Conservation (phyloP, 768 basidiomycete species). For the Lactarius quietus region DNA sequence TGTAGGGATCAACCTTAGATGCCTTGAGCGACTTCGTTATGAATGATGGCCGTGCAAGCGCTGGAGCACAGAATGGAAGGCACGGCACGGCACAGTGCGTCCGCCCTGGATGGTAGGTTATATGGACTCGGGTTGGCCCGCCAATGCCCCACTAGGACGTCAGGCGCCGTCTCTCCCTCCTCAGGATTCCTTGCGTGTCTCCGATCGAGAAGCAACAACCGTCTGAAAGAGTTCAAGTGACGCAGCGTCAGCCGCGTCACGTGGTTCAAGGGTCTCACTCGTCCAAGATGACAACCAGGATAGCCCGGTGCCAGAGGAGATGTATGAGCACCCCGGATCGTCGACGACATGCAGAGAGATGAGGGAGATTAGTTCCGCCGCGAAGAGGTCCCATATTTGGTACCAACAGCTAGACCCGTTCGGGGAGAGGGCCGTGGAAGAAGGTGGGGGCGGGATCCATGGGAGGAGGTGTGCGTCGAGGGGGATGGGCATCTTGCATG, state of each 20-base stretch:
- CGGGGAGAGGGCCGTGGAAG: too few species aligned
- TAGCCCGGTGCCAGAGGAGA: not conserved
- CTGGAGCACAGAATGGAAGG: too few species aligned
- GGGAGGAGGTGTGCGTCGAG: not conserved
- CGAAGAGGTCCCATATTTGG: not conserved
- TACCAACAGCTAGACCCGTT: not conserved
- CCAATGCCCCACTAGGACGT: too few species aligned
- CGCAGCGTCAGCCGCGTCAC: not conserved
- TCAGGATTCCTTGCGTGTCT: too few species aligned
- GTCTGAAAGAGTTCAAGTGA: not conserved
- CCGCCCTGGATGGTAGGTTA: too few species aligned
- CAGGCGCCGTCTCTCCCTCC: too few species aligned
- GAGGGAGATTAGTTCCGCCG: not conserved
- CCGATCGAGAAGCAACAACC: not conserved
- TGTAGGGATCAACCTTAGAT: too few species aligned
- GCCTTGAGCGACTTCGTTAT: too few species aligned
- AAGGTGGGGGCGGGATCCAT: too few species aligned
- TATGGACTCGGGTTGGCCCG: too few species aligned
- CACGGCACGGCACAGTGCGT: too few species aligned
- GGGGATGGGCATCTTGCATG: not conserved
- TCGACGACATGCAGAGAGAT: not conserved
- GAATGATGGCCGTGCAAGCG: too few species aligned
- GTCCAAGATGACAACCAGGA: not conserved
- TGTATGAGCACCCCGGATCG: not conserved
- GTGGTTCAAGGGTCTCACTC: not conserved